Evolutionary conservation across 179 eudicot genomes (phyloP), one percentile per base, ranked within the genome.

Genomic region (Monotropa hypopitys): DNA sequence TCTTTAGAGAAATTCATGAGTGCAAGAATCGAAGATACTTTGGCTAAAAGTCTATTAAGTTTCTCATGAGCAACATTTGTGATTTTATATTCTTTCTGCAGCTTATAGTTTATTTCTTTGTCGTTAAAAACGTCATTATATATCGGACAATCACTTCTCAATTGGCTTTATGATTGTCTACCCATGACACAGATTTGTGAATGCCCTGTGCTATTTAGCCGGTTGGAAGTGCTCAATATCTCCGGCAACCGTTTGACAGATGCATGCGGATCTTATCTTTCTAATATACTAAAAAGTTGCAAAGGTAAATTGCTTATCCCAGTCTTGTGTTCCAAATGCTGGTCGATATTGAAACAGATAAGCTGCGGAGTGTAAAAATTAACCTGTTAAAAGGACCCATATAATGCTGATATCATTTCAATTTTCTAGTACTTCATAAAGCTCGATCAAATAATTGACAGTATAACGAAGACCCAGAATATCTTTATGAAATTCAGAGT

Each of bases 201-300:
- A 67, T 95, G 98, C 81, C 92, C 97, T 45, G 92, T 84, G 70
- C 85, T 93, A 46, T 77, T 89, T 85, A 76, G 86, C 79, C 96
- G 99, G 74, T 68, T 95, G 87, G 98, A 95, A 90, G 98, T 95
- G 78, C 90, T 95, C 75, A 89, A 93, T 82, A 83, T 95, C 59
- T 91, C 98, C 74, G 98, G 97, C 69, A 95, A 95, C 85, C 89
- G 94, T 80, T 87, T 95, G 75, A 93, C 98, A 76, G 99, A 93
- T 86, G 87, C 91, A 10, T 95, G 97, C 85, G 94, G 91, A 77
- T 85, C 85, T 77, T 91, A 87, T 86, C 84, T 95, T 77, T 88
- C 93, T 74, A 84, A 90, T 40, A 87, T 95, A 79, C 77, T 95
- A 80, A 71, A 70, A 67, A 90, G 84, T 62, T 93, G 98, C 93